These are phyloP conservation scores for Hyaloraphidium curvatum DNA, from an alignment of 192 early-diverging fungal genomes.

Conservation along the genomic window DNA sequence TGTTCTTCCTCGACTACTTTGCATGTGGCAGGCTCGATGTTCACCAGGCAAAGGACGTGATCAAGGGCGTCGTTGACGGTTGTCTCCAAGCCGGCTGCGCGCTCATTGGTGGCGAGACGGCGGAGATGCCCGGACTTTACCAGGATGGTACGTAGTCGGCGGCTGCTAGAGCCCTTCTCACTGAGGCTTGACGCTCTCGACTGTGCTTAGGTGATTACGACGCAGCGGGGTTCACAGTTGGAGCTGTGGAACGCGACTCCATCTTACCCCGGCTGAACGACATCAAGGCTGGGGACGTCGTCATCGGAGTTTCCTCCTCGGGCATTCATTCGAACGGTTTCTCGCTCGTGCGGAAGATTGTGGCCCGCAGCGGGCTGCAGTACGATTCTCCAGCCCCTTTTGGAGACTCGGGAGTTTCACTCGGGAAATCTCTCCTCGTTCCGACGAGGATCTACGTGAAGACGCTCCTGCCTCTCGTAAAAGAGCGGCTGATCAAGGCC, in stretches of 20 bases:
- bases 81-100: conserved; percentile 80
- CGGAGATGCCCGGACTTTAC: conserved; percentile 98
- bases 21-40: conserved; percentile 88
- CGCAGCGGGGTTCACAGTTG: conserved; percentile 91
- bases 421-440: conserved; percentile 73
- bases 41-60: conserved; percentile 71
- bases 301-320: conserved; percentile 84
- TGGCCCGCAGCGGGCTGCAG: conserved; percentile 40
- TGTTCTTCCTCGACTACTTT: conserved; percentile 99
- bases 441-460: conserved; percentile 95
- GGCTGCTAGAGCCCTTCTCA: background rate
- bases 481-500: conserved; percentile 60
- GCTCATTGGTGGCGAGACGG: conserved; percentile 94
- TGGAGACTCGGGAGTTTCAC: conserved; percentile 19
- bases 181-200: background rate
- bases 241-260: conserved; percentile 77
- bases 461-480: conserved; percentile 66
- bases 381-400: conserved; percentile 73
- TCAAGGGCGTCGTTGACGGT: conserved; percentile 84
- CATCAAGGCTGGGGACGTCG: conserved; percentile 59
- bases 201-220: conserved; percentile 34
- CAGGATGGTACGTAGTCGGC: conserved; percentile 41
- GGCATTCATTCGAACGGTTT: conserved; percentile 99
- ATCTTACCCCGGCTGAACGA: conserved; percentile 65
- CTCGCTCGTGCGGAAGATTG: conserved; percentile 84